Base-by-base conservation (phyloP, 139 green algal species). In the Chlorella sp. region DNA sequence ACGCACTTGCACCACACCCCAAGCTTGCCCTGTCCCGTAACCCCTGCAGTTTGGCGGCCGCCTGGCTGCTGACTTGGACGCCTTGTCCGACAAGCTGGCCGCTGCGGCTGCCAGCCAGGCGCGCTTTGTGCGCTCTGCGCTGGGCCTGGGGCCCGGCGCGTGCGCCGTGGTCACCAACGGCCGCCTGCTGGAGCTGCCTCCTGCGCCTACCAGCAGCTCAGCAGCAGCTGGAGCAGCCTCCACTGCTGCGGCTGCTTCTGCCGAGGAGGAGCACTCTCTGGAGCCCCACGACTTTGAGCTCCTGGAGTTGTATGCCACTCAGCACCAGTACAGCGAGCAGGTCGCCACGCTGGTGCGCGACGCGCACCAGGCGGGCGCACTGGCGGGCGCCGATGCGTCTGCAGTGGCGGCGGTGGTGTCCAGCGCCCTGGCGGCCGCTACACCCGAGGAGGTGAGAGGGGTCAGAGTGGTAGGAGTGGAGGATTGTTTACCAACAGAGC, bases 211-310 rank as follows among this genome's bases (percentile, higher is more conserved):
- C 12, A 30, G 15, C 64, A 41, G 30, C 64, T 71, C 64, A 41
- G 80, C 55, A 21, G 74, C 16, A 20, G 26, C 56, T 17, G 85
- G 87, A 16, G 64, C 32, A n/a, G n/a, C n/a, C n/a, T n/a, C n/a
- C 20, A 2, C 51, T 20, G 18, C 51, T 60, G 51, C 51, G 13
- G 51, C 51, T 3, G 9, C 51, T 2, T 20, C 51, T 60, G 51
- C 2, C 2, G 2, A 9, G 2, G 51, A 60, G 51, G 51, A 60
- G 51, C 51, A 60, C 21, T 60, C 51, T 4, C 18, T 95, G 3
- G 60, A 68, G 38, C 74, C 87, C 0, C 91, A 94, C 25, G 96
- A 98, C 75, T 96, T 98, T 74, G 38, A 80, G 65, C 88, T 98
- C 32, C 70, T 98, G 80, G 88, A 94, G 78, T 28, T 91, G 4